Base-by-base conservation (phyloP, 345 rosid genomes). In the Camelina laxa region DNA sequence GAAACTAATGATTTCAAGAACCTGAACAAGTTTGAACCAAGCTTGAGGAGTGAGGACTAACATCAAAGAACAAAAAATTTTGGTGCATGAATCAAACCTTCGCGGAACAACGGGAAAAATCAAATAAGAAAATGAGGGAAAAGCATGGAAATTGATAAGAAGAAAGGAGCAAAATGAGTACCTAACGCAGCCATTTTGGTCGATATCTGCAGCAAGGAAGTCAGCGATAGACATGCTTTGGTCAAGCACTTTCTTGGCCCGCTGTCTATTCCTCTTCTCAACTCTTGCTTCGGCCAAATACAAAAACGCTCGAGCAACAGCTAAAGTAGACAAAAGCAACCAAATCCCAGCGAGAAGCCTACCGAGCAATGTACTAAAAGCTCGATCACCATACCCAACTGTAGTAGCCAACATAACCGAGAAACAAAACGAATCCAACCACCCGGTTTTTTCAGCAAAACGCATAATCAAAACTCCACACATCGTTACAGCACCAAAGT, bases 351-450 rank as follows among this genome's bases (percentile, higher is more conserved):
- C 97, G 68, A 95, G 88, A 68, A 92, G 70, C 41, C 96, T 83
- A 61, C 99, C 99, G 0, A 75, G 27, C 89, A 92, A 0, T 0
- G 97, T 87, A 62, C 47, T 67, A 80, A 89, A 92, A 6, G 99
- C 97, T 73, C 80, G 73, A 64, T 95, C 97, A 2, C 97, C 97
- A 47, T 89, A 95, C 12, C 99, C 99, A 60, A 95, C 96, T 0
- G 97, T 94, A 2, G 98, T 90, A 42, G 91, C 97, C 0, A 97
- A 94, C 98, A 94, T 94, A 76, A 92, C 97, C 5, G 97, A 95
- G 16, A 95, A 85, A 74, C 92, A 95, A 67, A 92, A 75, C 1
- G 97, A 84, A 81, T 95, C 97, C 66, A 95, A 75, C 99, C 97
- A 95, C 3, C 74, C 89, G 17, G 90, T 86, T 3, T 47, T 47